Conservation (phyloP, 1,284 basidiomycete species). For the Bjerkandera adusta region DNA sequence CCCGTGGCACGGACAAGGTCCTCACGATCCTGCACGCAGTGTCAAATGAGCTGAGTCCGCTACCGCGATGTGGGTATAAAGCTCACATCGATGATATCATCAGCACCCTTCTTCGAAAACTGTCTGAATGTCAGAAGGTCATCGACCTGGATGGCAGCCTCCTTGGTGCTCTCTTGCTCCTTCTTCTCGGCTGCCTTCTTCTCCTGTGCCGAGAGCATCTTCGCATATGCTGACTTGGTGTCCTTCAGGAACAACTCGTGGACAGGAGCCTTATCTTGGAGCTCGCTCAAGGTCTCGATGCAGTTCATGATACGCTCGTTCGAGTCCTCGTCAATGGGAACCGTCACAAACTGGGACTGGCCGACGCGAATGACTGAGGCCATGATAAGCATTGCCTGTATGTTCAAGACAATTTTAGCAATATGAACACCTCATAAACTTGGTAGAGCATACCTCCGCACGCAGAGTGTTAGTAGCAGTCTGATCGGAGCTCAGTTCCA, state of each 20-base stretch:
- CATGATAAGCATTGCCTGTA: slow-evolving; percentile 96
- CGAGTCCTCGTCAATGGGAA: slow-evolving; percentile 97
- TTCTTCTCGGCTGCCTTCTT: slow-evolving; percentile 90
- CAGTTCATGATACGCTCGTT: slow-evolving; percentile 97
- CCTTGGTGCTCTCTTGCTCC: slow-evolving; percentile 75
- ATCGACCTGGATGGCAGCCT: slow-evolving; percentile 84
- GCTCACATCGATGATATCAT: slow-evolving; percentile 73
- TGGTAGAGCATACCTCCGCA: slow-evolving; percentile 68
- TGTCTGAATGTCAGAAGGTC: slow-evolving; percentile 93
- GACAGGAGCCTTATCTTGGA: slow-evolving; percentile 60
- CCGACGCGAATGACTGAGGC: slow-evolving; percentile 95
- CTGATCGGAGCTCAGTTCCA: slow-evolving; percentile 58
- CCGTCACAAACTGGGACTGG: slow-evolving; percentile 92
- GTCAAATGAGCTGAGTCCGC: slow-evolving; percentile 11
- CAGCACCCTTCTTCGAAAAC: slow-evolving; percentile 87
- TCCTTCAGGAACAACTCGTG: slow-evolving; percentile 91
- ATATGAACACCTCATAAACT: neutral
- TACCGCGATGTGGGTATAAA: neutral
- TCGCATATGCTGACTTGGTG: slow-evolving; percentile 90
- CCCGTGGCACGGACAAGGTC: slow-evolving; percentile 94
- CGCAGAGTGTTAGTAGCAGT: slow-evolving; percentile 71
- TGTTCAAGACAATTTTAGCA: neutral
- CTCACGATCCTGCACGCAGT: slow-evolving; percentile 69
- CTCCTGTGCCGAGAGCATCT: slow-evolving; percentile 93
- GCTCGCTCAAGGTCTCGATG: slow-evolving; percentile 87